Evolutionary conservation across 768 basidiomycete genomes (phyloP), one percentile per base, ranked within the genome.

Genomic region (Fomitopsis pulvina): DNA sequence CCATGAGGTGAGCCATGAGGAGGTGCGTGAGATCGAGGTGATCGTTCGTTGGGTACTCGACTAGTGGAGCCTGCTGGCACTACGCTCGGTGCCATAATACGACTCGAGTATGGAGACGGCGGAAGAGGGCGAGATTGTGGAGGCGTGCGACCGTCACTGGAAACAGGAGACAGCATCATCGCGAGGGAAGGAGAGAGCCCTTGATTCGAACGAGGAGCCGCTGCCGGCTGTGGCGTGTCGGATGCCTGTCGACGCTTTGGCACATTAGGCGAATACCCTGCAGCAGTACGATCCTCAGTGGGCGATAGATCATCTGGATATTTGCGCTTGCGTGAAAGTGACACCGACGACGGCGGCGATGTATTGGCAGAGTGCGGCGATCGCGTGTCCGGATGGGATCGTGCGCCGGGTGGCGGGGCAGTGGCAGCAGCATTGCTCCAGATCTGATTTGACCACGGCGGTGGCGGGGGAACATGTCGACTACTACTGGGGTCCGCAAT

Each of bases 131-230:
- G 34, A 14, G 34, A 37, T 16, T 37, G 60, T 4, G 63, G 59
- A n/a, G 63, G 58, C 21, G 57, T 52, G 4, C 60, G 57, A 32
- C 53, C 37, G 20, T 63, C 60, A 6, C 41, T 38, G 26, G 58
- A 52, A 25, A 53, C 55, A 18, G 81, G 81, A n/a, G 81, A 80
- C 39, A 82, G 73, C 57, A 83, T 77, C 71, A 80, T 76, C 16
- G 80, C 81, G 34, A 83, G 60, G 16, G 81, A 83, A 6, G 82
- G 82, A 1, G 80, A 82, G 25, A 83, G 68, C 10, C 64, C 64
- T 50, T 56, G 41, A 12, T 71, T 78, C 52, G 77, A 8, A 66
- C 67, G 46, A 63, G 68, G 48, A 64, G 43, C 65, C 16, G 42
- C 14, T 16, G 52, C 41, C 3, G 56, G 57, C 42, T 62, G 60